phyloP scores from a whole-genome alignment of 176 grass and related monocot genomes.

The Themeda triandra region DNA sequence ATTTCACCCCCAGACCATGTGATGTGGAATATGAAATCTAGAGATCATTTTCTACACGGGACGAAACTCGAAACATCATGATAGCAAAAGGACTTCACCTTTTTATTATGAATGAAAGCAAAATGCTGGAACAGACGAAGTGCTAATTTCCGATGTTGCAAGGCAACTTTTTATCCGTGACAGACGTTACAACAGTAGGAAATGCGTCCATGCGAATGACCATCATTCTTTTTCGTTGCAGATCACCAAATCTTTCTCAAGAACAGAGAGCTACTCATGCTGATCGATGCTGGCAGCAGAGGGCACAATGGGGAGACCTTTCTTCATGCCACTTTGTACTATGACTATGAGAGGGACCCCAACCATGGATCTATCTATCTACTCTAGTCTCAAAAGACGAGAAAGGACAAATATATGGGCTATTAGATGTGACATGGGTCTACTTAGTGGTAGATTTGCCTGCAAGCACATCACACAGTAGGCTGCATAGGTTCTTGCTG shows the following conservation, averaged over 20 bases:
- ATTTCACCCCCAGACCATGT: neutral
- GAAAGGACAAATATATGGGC: conserved; percentile 32
- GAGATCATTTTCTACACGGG: neutral
- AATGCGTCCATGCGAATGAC: neutral
- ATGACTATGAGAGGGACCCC: conserved; percentile 24
- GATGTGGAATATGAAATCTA: neutral
- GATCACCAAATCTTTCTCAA: conserved; percentile 17
- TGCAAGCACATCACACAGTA: neutral
- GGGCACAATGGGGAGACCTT: conserved; percentile 12
- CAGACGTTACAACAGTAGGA: neutral
- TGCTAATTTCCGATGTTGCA: neutral
- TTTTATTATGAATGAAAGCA: neutral
- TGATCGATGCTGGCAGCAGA: conserved; percentile 20
- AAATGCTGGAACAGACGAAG: neutral
- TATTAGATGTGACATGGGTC: conserved; percentile 40
- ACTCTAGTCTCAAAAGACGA: neutral
- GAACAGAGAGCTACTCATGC: conserved; percentile 6
- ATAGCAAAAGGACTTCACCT: neutral
- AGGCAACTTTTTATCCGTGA: conserved; percentile 12
- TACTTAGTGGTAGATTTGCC: conserved; percentile 21
- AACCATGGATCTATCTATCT: neutral
- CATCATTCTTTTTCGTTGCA: neutral
- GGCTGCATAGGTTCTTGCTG: neutral
- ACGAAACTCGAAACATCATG: neutral
- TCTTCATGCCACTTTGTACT: conserved; percentile 24